Conservation (phyloP, 1,284 basidiomycete species). For the Tausonia pullulans region DNA sequence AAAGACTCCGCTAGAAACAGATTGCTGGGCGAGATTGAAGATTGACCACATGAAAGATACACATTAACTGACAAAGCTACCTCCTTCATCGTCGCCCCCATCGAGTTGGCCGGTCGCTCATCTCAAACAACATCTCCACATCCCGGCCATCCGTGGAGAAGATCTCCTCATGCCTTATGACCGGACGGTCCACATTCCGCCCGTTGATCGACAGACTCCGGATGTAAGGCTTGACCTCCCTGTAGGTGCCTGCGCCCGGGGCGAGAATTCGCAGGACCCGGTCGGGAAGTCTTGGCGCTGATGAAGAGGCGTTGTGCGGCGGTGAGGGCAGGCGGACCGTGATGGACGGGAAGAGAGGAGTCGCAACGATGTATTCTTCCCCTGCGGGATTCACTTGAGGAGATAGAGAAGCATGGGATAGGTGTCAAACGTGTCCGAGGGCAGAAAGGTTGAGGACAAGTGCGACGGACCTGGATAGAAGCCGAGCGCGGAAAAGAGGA, state of each 20-base stretch:
- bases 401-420: neutral
- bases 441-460: neutral
- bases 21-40: too few species aligned
- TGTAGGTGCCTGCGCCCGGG: conserved; percentile 36
- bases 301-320: conserved; percentile 18
- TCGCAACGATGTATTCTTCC: conserved; percentile 59
- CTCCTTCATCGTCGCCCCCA: conserved; percentile 29
- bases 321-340: conserved; percentile 45
- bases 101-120: conserved; percentile 44
- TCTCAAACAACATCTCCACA: conserved; percentile 50
- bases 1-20: too few species aligned
- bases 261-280: conserved; percentile 43
- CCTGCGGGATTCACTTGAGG: conserved; percentile 57
- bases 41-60: too few species aligned
- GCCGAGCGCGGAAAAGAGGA: conserved; percentile 65
- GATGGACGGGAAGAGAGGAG: conserved; percentile 59
- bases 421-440: neutral
- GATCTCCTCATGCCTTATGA: conserved; percentile 50
- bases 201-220: conserved; percentile 49
- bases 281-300: neutral
- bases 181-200: conserved; percentile 32
- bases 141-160: conserved; percentile 33
- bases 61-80: too few species aligned
- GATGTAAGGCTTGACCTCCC: conserved; percentile 46
- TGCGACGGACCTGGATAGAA: conserved; percentile 51